Evolutionary conservation across 2,329 filamentous ascomycete genomes (phyloP), one percentile per base, ranked within the genome.

Genomic region (Orbilia ellipsospora): DNA sequence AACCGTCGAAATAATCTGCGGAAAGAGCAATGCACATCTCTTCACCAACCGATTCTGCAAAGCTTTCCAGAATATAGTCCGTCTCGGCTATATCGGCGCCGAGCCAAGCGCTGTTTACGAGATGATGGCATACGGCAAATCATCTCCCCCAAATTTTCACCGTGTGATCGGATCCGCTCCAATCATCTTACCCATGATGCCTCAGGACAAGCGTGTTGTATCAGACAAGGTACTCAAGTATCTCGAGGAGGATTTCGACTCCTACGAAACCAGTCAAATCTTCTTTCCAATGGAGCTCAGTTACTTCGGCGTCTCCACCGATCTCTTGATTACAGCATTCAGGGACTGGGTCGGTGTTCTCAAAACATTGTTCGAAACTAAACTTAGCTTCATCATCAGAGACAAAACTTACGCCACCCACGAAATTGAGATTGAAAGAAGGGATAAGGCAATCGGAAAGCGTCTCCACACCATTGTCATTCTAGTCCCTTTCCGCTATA

Each of bases 31-130:
- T 36, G 31, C 31, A 45, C 15, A 8, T 15, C 31, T 23, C 18
- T 65, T 45, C 36, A 56, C 56, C 62, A 65, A 48, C 40, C 62
- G 62, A 18, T 65, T 54, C 36, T 65, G 62, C 51, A 65, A 36
- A 36, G 31, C 31, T 36, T 36, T 36, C 31, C 31, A 36, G 10
- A 36, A 36, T 36, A 36, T 66, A 26, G 54, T 66, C 20, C 40
- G 63, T 13, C 12, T 66, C 40, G 54, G 51, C 7, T 23, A 51
- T 36, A n/a, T 66, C 23, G 10, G 16, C 12, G 51, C 54, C n/a
- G 63, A 66, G 28, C 52, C 54, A 8, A 7, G 26, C 52, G 51
- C 44, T 12, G 57, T 59, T 42, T 59, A 66, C 20, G 31, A 36
- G 31, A 36, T 36, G 31, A 36, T 36, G 31, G 31, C 31, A 1